Percentiles rank a stretch among this genome's conserved stretches.
Evolutionary conservation across 2,329 filamentous ascomycete genomes (phyloP).

Genomic region (Trichophyton benhamiae): DNA sequence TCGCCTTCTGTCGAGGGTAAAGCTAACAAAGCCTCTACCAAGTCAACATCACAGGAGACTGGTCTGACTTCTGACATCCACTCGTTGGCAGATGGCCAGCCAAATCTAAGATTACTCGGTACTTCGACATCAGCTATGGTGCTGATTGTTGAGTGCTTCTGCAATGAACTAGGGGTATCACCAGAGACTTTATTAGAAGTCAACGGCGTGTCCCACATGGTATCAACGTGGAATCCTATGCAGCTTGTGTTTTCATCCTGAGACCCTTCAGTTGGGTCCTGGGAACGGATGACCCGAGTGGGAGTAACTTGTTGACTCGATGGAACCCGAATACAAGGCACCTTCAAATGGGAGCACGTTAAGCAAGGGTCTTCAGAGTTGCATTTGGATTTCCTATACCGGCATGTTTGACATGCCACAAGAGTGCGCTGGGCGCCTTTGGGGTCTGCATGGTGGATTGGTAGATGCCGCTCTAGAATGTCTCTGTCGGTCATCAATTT

Average conservation of each 20-base stretch:
- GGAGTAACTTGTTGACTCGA: neutral
- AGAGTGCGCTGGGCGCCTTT: neutral
- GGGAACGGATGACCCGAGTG: neutral
- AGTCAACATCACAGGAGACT: neutral
- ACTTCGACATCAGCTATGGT: neutral
- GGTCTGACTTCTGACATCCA: neutral
- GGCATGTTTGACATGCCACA: neutral
- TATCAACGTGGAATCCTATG: neutral
- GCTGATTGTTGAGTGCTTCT: neutral
- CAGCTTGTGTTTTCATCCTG: neutral
- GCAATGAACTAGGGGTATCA: neutral
- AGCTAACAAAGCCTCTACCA: neutral
- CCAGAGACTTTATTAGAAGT: neutral
- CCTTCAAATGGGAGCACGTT: neutral
- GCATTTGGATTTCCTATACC: neutral
- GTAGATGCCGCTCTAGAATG: neutral
- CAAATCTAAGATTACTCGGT: neutral
- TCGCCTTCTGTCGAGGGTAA: neutral
- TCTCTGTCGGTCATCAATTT: neutral
- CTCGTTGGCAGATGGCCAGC: neutral
- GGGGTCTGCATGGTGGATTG: neutral
- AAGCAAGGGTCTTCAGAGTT: neutral
- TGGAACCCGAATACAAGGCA: neutral
- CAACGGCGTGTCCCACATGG: neutral
- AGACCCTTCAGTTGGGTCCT: neutral